These are phyloP conservation scores for Cutaneotrichosporon spelunceum DNA, from an alignment of 1,284 basidiomycete genomes.

Conservation along the genomic window DNA sequence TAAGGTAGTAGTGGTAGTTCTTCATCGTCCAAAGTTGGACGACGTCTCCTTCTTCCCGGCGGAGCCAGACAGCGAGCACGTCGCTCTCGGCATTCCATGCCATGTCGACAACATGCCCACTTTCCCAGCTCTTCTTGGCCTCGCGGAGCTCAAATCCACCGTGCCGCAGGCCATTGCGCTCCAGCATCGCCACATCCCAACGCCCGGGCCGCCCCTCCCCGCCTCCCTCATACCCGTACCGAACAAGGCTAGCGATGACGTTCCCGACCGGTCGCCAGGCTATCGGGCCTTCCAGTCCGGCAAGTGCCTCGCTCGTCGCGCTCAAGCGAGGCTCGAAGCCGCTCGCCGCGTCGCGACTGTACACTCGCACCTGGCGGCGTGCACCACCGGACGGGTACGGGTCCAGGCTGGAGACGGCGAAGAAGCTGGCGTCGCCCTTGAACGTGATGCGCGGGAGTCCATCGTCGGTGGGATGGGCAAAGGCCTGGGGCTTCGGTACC, in stretches of 20 bases:
- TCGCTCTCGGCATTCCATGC: slow-evolving; percentile 87
- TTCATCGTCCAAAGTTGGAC: slow-evolving; percentile 94
- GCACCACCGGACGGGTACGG: slow-evolving; percentile 27
- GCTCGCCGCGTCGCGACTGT: slow-evolving; percentile 59
- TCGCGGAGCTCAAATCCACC: slow-evolving; percentile 78
- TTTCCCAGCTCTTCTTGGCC: slow-evolving; percentile 45
- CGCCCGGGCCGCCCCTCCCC: slow-evolving; percentile 60
- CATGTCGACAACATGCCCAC: slow-evolving; percentile 65
- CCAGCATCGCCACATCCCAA: slow-evolving; percentile 91
- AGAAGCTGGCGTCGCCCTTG: slow-evolving; percentile 88
- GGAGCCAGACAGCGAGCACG: slow-evolving; percentile 79
- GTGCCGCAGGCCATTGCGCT: slow-evolving; percentile 87
- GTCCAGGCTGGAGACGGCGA: slow-evolving; percentile 74
- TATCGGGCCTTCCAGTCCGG: slow-evolving; percentile 76
- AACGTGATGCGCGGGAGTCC: slow-evolving; percentile 73
- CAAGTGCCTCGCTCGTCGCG: slow-evolving; percentile 77
- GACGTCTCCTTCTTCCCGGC: slow-evolving; percentile 62
- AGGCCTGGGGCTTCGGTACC: slow-evolving; percentile 53
- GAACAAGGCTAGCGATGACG: slow-evolving; percentile 75
- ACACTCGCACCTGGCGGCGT: slow-evolving; percentile 69
- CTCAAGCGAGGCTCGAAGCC: slow-evolving; percentile 64
- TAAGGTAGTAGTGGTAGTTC: slow-evolving; percentile 97
- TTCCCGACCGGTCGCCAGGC: slow-evolving; percentile 87
- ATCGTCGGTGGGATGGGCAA: slow-evolving; percentile 64
- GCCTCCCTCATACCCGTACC: slow-evolving; percentile 68